Evolutionary conservation across 2,329 filamentous ascomycete genomes (phyloP), one percentile per base, ranked within the genome.

Genomic region (Sclerotinia spermophila): DNA sequence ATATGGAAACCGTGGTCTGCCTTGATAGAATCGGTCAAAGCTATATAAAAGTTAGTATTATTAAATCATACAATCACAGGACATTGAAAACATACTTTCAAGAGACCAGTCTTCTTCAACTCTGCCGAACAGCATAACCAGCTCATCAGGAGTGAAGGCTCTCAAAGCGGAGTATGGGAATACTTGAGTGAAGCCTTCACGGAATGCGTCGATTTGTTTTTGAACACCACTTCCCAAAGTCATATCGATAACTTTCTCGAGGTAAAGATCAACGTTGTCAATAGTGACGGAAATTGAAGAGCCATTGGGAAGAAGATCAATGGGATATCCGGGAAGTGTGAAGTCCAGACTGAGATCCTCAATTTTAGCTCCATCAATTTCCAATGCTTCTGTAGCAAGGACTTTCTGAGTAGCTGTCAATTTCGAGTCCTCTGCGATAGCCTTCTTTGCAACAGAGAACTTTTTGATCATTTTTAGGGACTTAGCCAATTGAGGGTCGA

Each of bases 1-100:
- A 99, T 96, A 77, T 98, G 99, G 84, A 93, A 99, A 13, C 96
- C 96, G 79, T 99, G 96, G 77, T 99, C 96, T 40, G 96, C 96
- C 83, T 99, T 99, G 83, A 99, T 95, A 0, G 95, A 97, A 79
- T 99, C 96, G 88, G 96, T 96, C 55, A 99, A 88, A 72, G 96
- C 93, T 96, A 76, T 3, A 38, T 67, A 17, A 72, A 58, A 61
- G 40, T 68, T 73, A 75, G 71, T 77, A 65, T 71, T 33, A 64
- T 70, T 51, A 56, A 11, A 65, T 51, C 44, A 59, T 53, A 21
- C 21, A 53, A 44, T 33, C n/a, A 19, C 15, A 33, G 40, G 38
- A n/a, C 48, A 33, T 15, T 5, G 30, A 71, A 15, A 55, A 85
- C 92, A 86, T 87, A 96, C 93, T 99, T 80, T 98, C 95, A 74